Percentiles rank a stretch among this genome's conserved stretches.
Evolutionary conservation across 805 yeast species (phyloP).

Genomic region (Zygoascus biomembranicola): DNA sequence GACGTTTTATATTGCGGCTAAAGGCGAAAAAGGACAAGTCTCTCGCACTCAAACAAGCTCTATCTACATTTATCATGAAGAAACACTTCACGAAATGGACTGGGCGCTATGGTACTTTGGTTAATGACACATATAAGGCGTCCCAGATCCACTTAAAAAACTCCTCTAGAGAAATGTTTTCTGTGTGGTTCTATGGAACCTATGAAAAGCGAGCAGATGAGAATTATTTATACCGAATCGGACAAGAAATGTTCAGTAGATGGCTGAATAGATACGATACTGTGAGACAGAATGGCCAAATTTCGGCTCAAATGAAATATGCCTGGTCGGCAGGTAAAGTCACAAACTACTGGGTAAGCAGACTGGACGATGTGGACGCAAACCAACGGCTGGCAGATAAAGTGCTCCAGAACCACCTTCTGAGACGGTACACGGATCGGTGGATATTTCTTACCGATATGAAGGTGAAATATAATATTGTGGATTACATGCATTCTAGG

Average conservation of each 20-base stretch:
- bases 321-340: neutral
- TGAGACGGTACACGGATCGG: neutral
- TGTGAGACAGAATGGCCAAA: neutral
- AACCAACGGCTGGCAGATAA: neutral
- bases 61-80: neutral
- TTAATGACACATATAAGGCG: neutral
- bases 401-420: neutral
- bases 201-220: neutral
- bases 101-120: neutral
- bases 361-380: neutral
- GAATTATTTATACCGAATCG: neutral
- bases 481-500: neutral
- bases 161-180: neutral
- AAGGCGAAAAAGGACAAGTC: neutral
- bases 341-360: neutral
- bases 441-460: slow-evolving; percentile 7
- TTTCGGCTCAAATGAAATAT: neutral
- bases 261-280: neutral
- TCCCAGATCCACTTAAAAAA: neutral
- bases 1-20: neutral
- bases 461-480: neutral
- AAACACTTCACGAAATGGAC: neutral
- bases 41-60: neutral
- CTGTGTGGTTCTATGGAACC: neutral
- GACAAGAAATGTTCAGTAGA: neutral